Percentiles rank a stretch among this genome's conserved stretches.
These are phyloP conservation scores for Colletotrichum trifolii DNA, from an alignment of 2,329 filamentous ascomycete genomes.

Conservation along the genomic window DNA sequence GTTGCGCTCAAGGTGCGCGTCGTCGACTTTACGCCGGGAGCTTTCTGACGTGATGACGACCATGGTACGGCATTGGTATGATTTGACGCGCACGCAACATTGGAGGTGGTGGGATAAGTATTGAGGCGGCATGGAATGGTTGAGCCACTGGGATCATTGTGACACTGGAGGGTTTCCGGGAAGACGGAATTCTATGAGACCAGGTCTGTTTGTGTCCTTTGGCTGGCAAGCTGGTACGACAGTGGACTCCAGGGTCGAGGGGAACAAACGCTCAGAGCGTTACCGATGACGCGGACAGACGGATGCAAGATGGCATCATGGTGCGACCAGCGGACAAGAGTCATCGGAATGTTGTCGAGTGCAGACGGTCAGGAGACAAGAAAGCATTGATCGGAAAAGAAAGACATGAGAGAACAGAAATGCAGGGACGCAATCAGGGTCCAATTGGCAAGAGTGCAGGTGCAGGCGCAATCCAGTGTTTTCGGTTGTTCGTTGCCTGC, in stretches of 20 bases:
- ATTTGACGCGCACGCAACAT: not conserved
- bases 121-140: not conserved
- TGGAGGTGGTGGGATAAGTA: too few species aligned
- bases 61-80: not conserved
- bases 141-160: not conserved
- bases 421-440: slow-evolving; percentile 16
- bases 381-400: not conserved
- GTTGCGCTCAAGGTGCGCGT: slow-evolving; percentile 66
- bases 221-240: too few species aligned
- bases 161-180: too few species aligned
- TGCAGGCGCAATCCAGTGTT: too few species aligned
- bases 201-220: too few species aligned
- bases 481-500: not conserved
- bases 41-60: slow-evolving; percentile 37
- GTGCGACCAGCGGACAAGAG: not conserved
- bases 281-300: not conserved
- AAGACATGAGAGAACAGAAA: not conserved
- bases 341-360: too few species aligned
- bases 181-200: not conserved
- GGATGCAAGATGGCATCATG: slow-evolving; percentile 23
- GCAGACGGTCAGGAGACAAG: not conserved
- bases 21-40: slow-evolving; percentile 68
- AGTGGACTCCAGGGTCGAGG: not conserved
- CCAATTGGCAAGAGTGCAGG: slow-evolving; percentile 4
- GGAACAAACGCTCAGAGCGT: not conserved